phyloP scores from a whole-genome alignment of 805 yeast genomes.

The Saccharomycopsis microspora region DNA sequence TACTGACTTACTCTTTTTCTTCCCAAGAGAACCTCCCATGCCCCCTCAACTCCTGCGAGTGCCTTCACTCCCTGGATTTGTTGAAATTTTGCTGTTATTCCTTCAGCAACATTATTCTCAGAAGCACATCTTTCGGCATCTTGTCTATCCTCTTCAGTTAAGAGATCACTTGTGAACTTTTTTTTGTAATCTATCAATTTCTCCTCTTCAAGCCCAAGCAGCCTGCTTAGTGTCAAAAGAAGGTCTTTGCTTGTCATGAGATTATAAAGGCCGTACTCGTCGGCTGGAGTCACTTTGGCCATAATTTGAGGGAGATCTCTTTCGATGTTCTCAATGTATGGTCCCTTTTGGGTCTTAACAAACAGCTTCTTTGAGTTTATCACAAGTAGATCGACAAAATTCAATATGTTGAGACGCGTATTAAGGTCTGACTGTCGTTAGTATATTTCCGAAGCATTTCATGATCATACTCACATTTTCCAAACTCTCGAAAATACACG shows the following conservation, averaged over 20 bases:
- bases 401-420: slow-evolving; percentile 52
- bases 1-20: slow-evolving; percentile 41
- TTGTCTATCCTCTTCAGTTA: slow-evolving; percentile 2
- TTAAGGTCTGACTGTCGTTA: slow-evolving; percentile 37
- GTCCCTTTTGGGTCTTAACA: slow-evolving; percentile 8
- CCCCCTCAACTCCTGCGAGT: slow-evolving; percentile 20
- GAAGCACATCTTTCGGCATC: slow-evolving; percentile 10
- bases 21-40: slow-evolving; percentile 37
- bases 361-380: slow-evolving; percentile 22
- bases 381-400: slow-evolving; percentile 55
- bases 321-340: slow-evolving; percentile 21
- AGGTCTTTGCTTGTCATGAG: slow-evolving; percentile 4
- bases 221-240: slow-evolving; percentile 1
- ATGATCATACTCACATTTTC: slow-evolving; percentile 22
- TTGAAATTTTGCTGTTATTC: not conserved
- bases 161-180: slow-evolving; percentile 3
- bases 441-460: not conserved
- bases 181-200: not conserved
- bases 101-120: not conserved
- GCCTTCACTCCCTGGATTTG: not conserved
- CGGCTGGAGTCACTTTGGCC: slow-evolving; percentile 26
- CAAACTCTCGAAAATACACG: slow-evolving; percentile 49
- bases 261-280: slow-evolving; percentile 12
- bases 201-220: slow-evolving; percentile 4
- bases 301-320: slow-evolving; percentile 26